Conservation (phyloP, 1,139 yeast species). For the Candida pseudoviswanathii region DNA sequence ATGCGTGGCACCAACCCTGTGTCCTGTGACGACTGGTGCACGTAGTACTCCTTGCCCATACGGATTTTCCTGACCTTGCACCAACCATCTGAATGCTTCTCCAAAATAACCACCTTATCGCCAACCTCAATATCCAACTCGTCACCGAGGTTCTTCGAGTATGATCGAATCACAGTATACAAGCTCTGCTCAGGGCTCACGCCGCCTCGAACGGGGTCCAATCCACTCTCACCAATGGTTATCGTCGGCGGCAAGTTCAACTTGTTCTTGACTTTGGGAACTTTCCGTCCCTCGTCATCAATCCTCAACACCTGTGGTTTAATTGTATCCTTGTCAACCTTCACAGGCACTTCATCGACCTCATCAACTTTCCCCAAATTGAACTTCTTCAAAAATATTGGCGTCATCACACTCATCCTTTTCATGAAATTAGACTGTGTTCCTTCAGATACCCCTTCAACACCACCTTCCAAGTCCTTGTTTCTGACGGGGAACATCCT, state of each 20-base stretch:
- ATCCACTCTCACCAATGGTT: not conserved
- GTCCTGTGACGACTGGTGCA: conserved; percentile 9
- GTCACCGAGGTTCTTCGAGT: conserved; percentile 32
- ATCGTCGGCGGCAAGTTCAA: conserved; percentile 10
- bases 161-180: conserved; percentile 28
- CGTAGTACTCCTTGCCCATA: conserved; percentile 14
- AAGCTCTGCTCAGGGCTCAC: conserved; percentile 10
- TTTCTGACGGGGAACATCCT: conserved; percentile 4
- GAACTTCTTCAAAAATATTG: conserved; percentile 38
- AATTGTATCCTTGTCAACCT: not conserved
- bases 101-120: conserved; percentile 29
- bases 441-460: not conserved
- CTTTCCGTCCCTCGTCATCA: not conserved
- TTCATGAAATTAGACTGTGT: conserved; percentile 6
- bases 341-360: not conserved
- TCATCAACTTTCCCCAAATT: conserved; percentile 23
- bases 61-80: conserved; percentile 26
- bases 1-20: conserved; percentile 40
- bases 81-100: conserved; percentile 45
- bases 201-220: conserved; percentile 13
- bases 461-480: not conserved
- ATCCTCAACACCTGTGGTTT: conserved; percentile 11
- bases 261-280: conserved; percentile 4
- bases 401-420: conserved; percentile 26
- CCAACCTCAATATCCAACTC: conserved; percentile 37